These are phyloP conservation scores for Ephemerocybe angulata DNA, from an alignment of 768 basidiomycete genomes.

Conservation along the genomic window DNA sequence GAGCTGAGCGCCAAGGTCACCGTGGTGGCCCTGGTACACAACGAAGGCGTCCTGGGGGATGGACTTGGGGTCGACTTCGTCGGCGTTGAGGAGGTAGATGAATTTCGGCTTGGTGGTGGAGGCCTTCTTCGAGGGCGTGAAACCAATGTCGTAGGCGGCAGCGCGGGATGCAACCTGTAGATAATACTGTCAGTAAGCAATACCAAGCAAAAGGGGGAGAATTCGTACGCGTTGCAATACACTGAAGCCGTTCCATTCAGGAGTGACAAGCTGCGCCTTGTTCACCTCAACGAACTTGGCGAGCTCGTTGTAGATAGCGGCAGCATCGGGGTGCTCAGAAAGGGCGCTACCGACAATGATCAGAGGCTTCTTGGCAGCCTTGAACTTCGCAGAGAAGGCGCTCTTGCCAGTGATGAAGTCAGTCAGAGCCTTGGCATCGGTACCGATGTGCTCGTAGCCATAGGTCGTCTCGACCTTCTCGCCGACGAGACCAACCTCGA, in stretches of 20 bases:
- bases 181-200: conserved; percentile 3
- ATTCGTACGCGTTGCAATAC: conserved; percentile 81
- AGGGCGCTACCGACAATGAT: conserved; percentile 91
- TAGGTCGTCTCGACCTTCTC: conserved; percentile 90
- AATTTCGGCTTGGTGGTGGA: conserved; percentile 83
- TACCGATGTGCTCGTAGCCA: conserved; percentile 88
- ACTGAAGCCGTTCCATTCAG: conserved; percentile 95
- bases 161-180: conserved; percentile 82
- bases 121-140: conserved; percentile 80
- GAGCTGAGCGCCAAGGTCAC: conserved; percentile 91
- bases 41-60: conserved; percentile 94
- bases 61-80: conserved; percentile 83
- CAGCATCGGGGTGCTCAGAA: conserved; percentile 80
- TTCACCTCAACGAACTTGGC: conserved; percentile 78
- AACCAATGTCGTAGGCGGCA: conserved; percentile 93
- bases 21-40: conserved; percentile 98
- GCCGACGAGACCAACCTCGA: conserved; percentile 88
- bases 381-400: conserved; percentile 81
- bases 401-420: conserved; percentile 77
- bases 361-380: conserved; percentile 83
- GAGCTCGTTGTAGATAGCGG: conserved; percentile 70
- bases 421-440: conserved; percentile 67
- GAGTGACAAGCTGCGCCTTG: conserved; percentile 69
- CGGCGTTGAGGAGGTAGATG: conserved; percentile 93
- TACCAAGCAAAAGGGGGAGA: conserved; percentile 2